A percentile compares a stretch with the other conserved stretches of the same genome.
phyloP scores from a whole-genome alignment of 1,139 yeast species.

The Hansenula sp. region DNA sequence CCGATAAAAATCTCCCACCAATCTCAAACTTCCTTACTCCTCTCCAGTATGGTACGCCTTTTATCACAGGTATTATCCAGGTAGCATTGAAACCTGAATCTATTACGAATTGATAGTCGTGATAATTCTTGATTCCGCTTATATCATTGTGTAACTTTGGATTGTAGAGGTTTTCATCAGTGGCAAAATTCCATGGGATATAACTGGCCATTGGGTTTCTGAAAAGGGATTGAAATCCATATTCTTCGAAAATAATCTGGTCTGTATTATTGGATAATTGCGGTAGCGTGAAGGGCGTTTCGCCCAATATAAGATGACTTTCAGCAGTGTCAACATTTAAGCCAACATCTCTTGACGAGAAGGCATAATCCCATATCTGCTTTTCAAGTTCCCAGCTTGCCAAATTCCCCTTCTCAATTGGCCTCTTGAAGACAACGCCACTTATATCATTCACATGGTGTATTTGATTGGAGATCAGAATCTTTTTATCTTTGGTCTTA shows the following conservation, averaged over 20 bases:
- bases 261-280: slow-evolving; percentile 82
- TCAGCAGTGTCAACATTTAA: slow-evolving; percentile 30
- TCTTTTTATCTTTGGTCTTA: slow-evolving; percentile 70
- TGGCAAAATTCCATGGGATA: slow-evolving; percentile 59
- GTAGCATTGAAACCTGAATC: slow-evolving; percentile 90
- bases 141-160: slow-evolving; percentile 18
- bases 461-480: slow-evolving; percentile 72
- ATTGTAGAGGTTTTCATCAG: slow-evolving; percentile 20
- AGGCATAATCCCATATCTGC: slow-evolving; percentile 90
- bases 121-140: slow-evolving; percentile 20
- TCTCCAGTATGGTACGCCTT: slow-evolving; percentile 74
- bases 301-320: slow-evolving; percentile 37
- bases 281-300: slow-evolving; percentile 80
- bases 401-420: slow-evolving; percentile 84
- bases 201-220: slow-evolving; percentile 56
- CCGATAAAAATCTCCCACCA: slow-evolving; percentile 84
- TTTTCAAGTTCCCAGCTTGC: slow-evolving; percentile 91
- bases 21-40: slow-evolving; percentile 68
- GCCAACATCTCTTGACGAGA: slow-evolving; percentile 30
- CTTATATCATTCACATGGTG: slow-evolving; percentile 67
- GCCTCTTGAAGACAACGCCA: slow-evolving; percentile 72
- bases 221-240: slow-evolving; percentile 59
- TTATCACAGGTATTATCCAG: slow-evolving; percentile 80
- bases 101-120: slow-evolving; percentile 73
- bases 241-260: slow-evolving; percentile 92